Conservation (phyloP, 768 basidiomycete species). For the Cystofilobasidium ferigula region DNA sequence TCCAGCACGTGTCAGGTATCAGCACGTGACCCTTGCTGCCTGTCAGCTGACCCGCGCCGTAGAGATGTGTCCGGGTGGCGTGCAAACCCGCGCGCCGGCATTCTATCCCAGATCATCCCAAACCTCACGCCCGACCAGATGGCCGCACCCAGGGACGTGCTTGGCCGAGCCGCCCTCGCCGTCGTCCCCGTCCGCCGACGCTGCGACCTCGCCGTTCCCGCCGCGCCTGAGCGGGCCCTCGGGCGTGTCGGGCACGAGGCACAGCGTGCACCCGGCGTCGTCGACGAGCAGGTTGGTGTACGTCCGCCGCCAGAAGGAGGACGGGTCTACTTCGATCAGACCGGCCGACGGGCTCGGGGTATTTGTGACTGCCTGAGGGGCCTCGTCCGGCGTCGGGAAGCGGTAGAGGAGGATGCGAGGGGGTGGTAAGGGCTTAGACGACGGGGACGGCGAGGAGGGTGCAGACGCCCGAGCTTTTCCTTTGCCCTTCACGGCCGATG, state of each 20-base stretch:
- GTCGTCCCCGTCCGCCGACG: no score
- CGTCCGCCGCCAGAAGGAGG: conserved; percentile 30
- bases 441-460: background rate
- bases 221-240: conserved; percentile 25
- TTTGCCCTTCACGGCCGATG: conserved; percentile 14
- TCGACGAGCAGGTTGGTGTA: conserved; percentile 32
- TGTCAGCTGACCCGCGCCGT: no score
- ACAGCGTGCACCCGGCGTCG: conserved; percentile 23
- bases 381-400: conserved; percentile 32
- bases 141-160: no score
- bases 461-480: conserved; percentile 1
- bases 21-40: no score
- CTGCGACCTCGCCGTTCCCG: conserved; percentile 2
- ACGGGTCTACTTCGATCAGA: conserved; percentile 31
- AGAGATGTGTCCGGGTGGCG: no score
- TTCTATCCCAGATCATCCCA: no score
- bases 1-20: no score
- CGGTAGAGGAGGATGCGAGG: conserved; percentile 33
- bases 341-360: conserved; percentile 3
- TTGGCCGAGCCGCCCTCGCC: no score
- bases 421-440: background rate
- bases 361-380: background rate
- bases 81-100: no score
- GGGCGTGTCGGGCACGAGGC: conserved; percentile 2
- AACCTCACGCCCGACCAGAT: no score